phyloP scores from a whole-genome alignment of 108 stramenopile genomes.

The Pseudonitzschia delicatissima region DNA sequence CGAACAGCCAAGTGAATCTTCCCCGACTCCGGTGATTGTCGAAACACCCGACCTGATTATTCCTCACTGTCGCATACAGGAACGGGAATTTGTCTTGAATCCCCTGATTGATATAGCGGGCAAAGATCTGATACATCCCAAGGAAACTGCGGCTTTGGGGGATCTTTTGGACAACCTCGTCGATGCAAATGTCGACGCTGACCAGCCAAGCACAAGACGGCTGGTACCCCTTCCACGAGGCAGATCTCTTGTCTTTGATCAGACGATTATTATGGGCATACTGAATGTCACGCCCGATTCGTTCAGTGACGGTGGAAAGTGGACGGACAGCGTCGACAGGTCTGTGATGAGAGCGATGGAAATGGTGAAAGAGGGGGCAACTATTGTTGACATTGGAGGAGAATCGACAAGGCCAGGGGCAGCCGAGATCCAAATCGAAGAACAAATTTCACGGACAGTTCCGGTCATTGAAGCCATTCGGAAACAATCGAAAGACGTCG shows the following conservation, averaged over 20 bases:
- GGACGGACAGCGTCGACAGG: slow-evolving; percentile 38
- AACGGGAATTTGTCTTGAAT: slow-evolving; percentile 92
- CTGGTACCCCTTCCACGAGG: slow-evolving; percentile 70
- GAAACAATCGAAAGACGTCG: slow-evolving; percentile 51
- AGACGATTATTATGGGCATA: slow-evolving; percentile 91
- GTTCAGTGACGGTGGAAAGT: slow-evolving; percentile 94
- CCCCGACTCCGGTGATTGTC: slow-evolving; percentile 29
- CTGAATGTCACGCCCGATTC: slow-evolving; percentile 96
- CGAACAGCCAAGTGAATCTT: slow-evolving; percentile 16
- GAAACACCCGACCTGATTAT: slow-evolving; percentile 51
- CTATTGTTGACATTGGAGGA: slow-evolving; percentile 94
- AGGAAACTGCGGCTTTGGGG: slow-evolving; percentile 31
- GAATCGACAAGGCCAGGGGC: slow-evolving; percentile 96
- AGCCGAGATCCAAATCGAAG: slow-evolving; percentile 56
- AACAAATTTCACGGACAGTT: slow-evolving; percentile 79
- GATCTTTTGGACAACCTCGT: slow-evolving; percentile 37
- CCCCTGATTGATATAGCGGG: slow-evolving; percentile 82
- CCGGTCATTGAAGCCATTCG: slow-evolving; percentile 86
- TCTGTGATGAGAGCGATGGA: slow-evolving; percentile 75
- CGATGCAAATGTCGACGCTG: not conserved
- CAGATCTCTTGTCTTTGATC: slow-evolving; percentile 63
- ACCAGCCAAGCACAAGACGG: slow-evolving; percentile 22
- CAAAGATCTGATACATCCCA: slow-evolving; percentile 41
- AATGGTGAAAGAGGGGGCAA: slow-evolving; percentile 84
- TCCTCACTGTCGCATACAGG: slow-evolving; percentile 86